A percentile compares a stretch with the other conserved stretches of the same genome.
Evolutionary conservation across 257 asterid genomes (phyloP).

Genomic region (Solanum arcanum): DNA sequence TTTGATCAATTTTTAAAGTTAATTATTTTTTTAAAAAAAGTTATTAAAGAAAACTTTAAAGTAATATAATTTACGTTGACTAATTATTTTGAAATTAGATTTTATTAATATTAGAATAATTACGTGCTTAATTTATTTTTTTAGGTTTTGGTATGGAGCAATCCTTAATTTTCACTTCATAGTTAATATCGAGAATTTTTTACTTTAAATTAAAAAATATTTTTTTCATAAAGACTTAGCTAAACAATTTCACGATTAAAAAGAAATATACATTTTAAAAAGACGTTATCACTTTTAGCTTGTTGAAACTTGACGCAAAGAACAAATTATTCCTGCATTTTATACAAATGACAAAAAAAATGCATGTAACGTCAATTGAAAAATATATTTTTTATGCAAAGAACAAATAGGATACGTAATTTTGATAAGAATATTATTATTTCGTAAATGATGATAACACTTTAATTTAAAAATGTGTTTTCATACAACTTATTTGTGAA

Average conservation of each 20-base stretch:
- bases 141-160: neutral
- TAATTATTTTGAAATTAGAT: neutral
- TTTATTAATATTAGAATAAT: neutral
- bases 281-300: neutral
- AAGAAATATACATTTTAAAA: neutral
- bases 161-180: neutral
- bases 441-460: neutral
- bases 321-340: neutral
- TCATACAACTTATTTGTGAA: neutral
- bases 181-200: neutral
- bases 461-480: neutral
- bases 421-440: too few relatives aligned
- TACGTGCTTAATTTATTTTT: neutral
- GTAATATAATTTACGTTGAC: neutral
- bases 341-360: neutral
- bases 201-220: too few relatives aligned
- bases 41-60: too few relatives aligned
- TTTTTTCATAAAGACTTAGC: neutral
- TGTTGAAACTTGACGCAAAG: neutral
- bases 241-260: neutral
- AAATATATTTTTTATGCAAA: neutral
- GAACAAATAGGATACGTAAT: too few relatives aligned
- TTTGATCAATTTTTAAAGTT: neutral
- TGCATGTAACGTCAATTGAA: neutral
- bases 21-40: neutral